These are phyloP conservation scores for Xylaria digitata DNA, from an alignment of 2,329 filamentous ascomycete genomes.

Conservation along the genomic window DNA sequence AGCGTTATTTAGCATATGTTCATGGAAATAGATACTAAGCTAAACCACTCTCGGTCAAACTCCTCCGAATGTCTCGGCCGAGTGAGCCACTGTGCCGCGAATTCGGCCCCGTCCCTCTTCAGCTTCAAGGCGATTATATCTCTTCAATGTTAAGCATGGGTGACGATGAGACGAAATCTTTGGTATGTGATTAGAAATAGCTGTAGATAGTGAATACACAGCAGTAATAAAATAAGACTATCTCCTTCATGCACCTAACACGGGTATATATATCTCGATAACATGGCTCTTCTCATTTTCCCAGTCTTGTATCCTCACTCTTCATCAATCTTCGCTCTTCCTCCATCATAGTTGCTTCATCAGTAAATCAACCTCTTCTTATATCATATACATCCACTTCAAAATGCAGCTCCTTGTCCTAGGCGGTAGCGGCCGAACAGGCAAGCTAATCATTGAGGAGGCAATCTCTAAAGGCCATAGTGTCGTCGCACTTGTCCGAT, in stretches of 20 bases:
- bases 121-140: too few relatives aligned
- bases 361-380: neutral
- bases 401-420: slow-evolving; percentile 55
- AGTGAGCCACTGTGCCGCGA: slow-evolving; percentile 2
- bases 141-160: neutral
- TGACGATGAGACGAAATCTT: neutral
- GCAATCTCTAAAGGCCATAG: slow-evolving; percentile 55
- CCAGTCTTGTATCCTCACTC: neutral
- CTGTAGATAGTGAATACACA: neutral
- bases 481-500: slow-evolving; percentile 60
- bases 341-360: neutral
- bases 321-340: neutral
- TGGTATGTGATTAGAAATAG: neutral
- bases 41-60: too few relatives aligned
- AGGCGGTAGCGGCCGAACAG: slow-evolving; percentile 61
- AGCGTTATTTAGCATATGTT: too few relatives aligned
- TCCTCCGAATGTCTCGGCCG: slow-evolving; percentile 21
- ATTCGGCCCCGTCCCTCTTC: slow-evolving; percentile 24
- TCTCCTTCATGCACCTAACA: neutral
- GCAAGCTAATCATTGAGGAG: slow-evolving; percentile 55
- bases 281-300: neutral
- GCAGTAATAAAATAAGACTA: neutral
- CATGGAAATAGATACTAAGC: too few relatives aligned
- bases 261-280: slow-evolving; percentile 21
- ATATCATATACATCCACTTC: neutral